Percentiles rank a stretch among this genome's conserved stretches.
Conservation (phyloP, 495 filamentous ascomycete genomes). For the Astrothelium macrocarpum region DNA sequence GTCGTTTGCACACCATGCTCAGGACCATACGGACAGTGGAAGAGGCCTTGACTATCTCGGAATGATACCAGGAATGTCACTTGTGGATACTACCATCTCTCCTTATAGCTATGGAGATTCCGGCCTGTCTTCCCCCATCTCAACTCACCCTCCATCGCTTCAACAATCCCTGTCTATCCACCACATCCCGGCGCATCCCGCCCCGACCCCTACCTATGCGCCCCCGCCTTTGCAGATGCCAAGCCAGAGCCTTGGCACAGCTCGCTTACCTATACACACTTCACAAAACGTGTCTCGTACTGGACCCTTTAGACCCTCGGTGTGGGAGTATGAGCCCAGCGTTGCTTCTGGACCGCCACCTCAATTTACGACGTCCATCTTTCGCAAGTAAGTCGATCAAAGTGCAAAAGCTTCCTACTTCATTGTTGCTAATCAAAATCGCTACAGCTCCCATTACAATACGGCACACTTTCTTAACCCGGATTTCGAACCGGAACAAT, state of each 20-base stretch:
- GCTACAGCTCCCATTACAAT: constrained; percentile 32
- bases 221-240: constrained; percentile 12
- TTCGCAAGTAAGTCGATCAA: constrained; percentile 33
- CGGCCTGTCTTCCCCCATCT: constrained; percentile 8
- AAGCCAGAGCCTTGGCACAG: neutral
- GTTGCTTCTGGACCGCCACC: constrained; percentile 16
- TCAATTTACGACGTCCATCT: constrained; percentile 30
- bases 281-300: constrained; percentile 1
- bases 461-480: constrained; percentile 34
- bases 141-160: constrained; percentile 6
- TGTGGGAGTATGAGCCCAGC: constrained; percentile 25
- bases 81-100: constrained; percentile 15
- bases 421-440: too few relatives aligned
- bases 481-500: constrained; percentile 35
- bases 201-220: constrained; percentile 10
- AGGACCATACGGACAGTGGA: constrained; percentile 12
- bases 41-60: constrained; percentile 17
- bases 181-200: constrained; percentile 9
- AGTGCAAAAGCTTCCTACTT: too few relatives aligned
- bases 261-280: neutral
- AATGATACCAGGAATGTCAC: constrained; percentile 20
- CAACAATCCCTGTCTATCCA: constrained; percentile 13
- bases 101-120: constrained; percentile 12
- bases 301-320: constrained; percentile 22
- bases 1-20: constrained; percentile 11